A percentile compares a stretch with the other conserved stretches of the same genome.
phyloP scores from a whole-genome alignment of 148 eudicot species.

The Rhododendron ferrugineum region DNA sequence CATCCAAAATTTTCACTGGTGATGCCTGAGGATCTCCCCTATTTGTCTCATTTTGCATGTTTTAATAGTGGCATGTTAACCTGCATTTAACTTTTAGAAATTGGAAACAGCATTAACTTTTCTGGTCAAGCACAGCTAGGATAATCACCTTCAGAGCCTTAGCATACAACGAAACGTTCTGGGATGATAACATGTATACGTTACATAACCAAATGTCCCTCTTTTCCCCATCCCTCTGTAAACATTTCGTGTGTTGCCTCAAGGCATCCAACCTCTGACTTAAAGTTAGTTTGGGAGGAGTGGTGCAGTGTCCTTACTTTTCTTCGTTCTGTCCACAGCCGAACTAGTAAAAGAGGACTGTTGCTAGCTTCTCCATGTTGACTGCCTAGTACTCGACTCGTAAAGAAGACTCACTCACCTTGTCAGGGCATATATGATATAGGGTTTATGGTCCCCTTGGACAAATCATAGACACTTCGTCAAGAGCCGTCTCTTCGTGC shows the following conservation, averaged over 20 bases:
- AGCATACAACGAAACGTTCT: background rate
- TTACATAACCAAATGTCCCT: background rate
- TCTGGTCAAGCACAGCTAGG: background rate
- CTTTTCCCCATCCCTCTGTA: background rate
- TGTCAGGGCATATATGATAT: background rate
- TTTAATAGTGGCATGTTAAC: background rate
- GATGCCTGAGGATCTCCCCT: background rate
- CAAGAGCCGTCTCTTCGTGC: background rate
- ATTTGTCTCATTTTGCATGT: background rate
- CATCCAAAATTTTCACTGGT: background rate
- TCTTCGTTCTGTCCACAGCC: background rate
- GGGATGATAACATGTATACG: background rate
- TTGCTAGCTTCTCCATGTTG: background rate
- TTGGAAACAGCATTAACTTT: background rate
- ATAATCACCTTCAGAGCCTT: background rate
- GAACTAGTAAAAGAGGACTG: background rate
- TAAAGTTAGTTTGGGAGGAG: background rate
- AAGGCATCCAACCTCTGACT: background rate
- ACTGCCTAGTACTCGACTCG: background rate
- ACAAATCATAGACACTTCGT: background rate
- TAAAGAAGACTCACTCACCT: background rate
- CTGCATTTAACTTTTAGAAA: background rate
- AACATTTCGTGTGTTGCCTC: background rate
- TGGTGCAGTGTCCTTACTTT: background rate
- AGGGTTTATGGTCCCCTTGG: background rate